These are phyloP conservation scores for Zymoseptoria brevis DNA, from an alignment of 2,329 filamentous ascomycete species.

Conservation along the genomic window DNA sequence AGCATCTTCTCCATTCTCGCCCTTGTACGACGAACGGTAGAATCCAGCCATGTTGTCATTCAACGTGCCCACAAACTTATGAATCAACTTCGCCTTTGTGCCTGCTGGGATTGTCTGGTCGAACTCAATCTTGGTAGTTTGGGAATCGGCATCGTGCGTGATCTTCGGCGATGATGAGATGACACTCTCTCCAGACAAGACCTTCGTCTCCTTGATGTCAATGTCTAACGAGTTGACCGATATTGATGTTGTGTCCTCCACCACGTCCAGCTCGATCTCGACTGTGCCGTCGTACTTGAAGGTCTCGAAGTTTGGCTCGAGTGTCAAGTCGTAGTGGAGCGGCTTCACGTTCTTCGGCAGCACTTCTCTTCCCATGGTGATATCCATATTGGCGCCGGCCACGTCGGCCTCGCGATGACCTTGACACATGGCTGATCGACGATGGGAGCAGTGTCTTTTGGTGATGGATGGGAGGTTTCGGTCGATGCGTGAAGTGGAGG, in stretches of 20 bases:
- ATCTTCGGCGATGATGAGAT: constrained; percentile 58
- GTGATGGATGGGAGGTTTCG: constrained; percentile 3
- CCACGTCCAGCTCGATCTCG: constrained; percentile 78
- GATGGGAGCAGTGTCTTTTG: constrained; percentile 62
- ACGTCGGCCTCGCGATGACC: constrained; percentile 49
- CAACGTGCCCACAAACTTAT: constrained; percentile 69
- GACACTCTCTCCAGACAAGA: constrained; percentile 53
- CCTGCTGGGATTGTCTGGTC: constrained; percentile 64
- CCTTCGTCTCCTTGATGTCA: constrained; percentile 66
- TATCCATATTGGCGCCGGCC: constrained; percentile 50
- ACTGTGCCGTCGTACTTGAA: constrained; percentile 83
- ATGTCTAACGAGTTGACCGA: constrained; percentile 83
- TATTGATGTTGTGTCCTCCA: constrained; percentile 75
- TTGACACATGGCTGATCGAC: constrained; percentile 63
- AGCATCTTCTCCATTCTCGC: constrained; percentile 65
- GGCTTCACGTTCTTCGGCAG: constrained; percentile 88
- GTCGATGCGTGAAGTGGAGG: constrained; percentile 1
- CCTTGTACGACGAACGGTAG: constrained; percentile 91
- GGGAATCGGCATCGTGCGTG: constrained; percentile 67
- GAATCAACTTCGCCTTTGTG: constrained; percentile 66
- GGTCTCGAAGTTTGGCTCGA: constrained; percentile 84
- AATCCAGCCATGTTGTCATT: constrained; percentile 98
- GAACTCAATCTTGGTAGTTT: constrained; percentile 76
- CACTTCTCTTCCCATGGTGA: constrained; percentile 66
- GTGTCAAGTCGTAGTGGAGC: constrained; percentile 80